These are phyloP conservation scores for Pichia sp. DNA, from an alignment of 1,139 yeast genomes.

Conservation along the genomic window DNA sequence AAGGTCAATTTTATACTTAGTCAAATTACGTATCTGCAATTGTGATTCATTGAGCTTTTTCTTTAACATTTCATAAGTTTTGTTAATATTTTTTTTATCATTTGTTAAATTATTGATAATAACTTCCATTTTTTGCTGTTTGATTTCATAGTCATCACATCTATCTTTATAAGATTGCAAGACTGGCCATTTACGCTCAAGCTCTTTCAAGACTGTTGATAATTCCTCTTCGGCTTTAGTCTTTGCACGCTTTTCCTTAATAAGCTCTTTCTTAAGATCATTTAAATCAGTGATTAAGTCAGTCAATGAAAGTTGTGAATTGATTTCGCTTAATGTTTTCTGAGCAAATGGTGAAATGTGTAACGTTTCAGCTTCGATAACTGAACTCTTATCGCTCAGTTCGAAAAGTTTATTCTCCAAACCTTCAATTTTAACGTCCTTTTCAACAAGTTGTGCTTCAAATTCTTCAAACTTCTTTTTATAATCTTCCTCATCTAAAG, in stretches of 20 bases:
- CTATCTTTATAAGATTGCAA: slow-evolving; percentile 61
- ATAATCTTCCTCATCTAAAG: slow-evolving; percentile 32
- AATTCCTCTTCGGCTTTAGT: slow-evolving; percentile 65
- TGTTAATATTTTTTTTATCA: slow-evolving; percentile 34
- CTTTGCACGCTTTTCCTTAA: slow-evolving; percentile 66
- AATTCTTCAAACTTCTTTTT: slow-evolving; percentile 21
- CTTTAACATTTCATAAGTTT: slow-evolving; percentile 27
- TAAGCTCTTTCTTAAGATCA: slow-evolving; percentile 57
- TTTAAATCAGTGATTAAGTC: slow-evolving; percentile 65
- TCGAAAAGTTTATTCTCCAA: slow-evolving; percentile 40
- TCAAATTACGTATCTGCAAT: slow-evolving; percentile 37
- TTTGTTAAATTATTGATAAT: slow-evolving; percentile 40
- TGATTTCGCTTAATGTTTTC: slow-evolving; percentile 22
- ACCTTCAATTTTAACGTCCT: slow-evolving; percentile 33
- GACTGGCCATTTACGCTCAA: slow-evolving; percentile 76
- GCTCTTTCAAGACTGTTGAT: slow-evolving; percentile 63
- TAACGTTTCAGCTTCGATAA: slow-evolving; percentile 8
- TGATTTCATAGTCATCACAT: slow-evolving; percentile 41
- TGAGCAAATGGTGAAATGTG: slow-evolving; percentile 21
- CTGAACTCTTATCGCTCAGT: slow-evolving; percentile 25
- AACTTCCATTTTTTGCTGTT: slow-evolving; percentile 46
- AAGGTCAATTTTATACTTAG: slow-evolving; percentile 60
- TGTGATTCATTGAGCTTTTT: slow-evolving; percentile 33
- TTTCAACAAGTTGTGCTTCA: slow-evolving; percentile 19
- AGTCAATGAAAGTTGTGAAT: slow-evolving; percentile 58